Conservation (phyloP, 345 rosid genomes). For the Eucalyptus tenuipes region DNA sequence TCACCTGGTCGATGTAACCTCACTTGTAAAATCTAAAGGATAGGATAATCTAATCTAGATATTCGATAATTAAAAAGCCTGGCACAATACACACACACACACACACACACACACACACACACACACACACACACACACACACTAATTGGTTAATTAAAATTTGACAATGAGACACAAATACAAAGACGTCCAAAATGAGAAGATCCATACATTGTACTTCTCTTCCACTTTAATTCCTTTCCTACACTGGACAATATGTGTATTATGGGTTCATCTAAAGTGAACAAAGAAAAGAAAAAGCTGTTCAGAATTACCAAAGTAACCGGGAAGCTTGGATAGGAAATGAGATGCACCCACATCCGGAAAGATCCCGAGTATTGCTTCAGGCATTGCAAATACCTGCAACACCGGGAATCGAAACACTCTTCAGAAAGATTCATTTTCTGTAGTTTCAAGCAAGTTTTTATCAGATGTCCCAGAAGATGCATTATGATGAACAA, state of each 20-base stretch:
- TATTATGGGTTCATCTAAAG: background rate
- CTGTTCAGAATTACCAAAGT: background rate
- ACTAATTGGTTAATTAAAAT: background rate
- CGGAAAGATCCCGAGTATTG: constrained; percentile 1
- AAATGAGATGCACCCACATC: constrained; percentile 9
- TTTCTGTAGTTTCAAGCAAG: background rate
- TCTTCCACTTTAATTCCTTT: background rate
- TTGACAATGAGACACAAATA: background rate
- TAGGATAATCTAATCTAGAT: background rate
- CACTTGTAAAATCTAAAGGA: background rate
- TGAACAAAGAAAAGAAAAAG: background rate
- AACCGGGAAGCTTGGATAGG: constrained; percentile 5
- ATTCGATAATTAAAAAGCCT: background rate
- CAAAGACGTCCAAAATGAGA: background rate
- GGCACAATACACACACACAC: no score
- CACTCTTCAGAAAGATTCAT: background rate
- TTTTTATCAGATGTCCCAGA: background rate
- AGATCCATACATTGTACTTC: background rate
- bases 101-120: background rate
- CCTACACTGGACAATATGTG: background rate
- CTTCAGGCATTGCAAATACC: constrained; percentile 15
- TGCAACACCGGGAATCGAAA: background rate
- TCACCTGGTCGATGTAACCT: background rate
- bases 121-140: background rate
- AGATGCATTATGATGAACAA: background rate